Evolutionary conservation across 768 basidiomycete species (phyloP).

Genomic region (Leucocoprinus leucothites): DNA sequence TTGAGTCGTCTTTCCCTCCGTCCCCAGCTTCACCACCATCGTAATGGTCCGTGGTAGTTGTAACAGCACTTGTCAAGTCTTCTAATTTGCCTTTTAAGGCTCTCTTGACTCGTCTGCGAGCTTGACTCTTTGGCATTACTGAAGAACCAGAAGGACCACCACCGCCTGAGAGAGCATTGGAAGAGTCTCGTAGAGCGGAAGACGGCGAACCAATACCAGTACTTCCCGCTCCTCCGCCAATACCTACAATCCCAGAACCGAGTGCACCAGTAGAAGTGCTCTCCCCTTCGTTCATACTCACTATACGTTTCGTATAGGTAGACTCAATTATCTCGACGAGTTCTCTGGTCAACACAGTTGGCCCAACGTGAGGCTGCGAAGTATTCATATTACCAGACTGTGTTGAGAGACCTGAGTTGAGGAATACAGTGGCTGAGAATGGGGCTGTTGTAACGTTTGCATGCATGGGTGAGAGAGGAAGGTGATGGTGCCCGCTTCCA

Average conservation of each 20-base stretch:
- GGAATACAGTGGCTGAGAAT: slow-evolving; percentile 12
- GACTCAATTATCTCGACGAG: slow-evolving; percentile 44
- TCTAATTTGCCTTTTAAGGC: slow-evolving; percentile 61
- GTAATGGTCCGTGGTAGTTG: slow-evolving; percentile 12
- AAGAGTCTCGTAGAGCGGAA: background rate
- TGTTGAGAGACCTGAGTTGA: background rate
- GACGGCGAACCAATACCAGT: background rate
- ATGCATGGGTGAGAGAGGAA: slow-evolving; percentile 18
- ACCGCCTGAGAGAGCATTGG: too few relatives aligned
- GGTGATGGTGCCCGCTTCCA: slow-evolving; percentile 1
- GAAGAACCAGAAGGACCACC: background rate
- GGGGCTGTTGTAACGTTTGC: slow-evolving; percentile 16
- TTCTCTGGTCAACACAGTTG: slow-evolving; percentile 36
- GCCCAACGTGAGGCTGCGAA: slow-evolving; percentile 16
- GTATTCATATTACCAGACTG: slow-evolving; percentile 5
- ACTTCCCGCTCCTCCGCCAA: background rate
- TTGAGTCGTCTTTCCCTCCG: slow-evolving; percentile 25
- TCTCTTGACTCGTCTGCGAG: slow-evolving; percentile 59
- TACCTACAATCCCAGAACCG: background rate
- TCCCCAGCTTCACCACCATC: slow-evolving; percentile 21
- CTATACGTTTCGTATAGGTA: slow-evolving; percentile 38
- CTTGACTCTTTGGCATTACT: slow-evolving; percentile 24
- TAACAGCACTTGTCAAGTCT: slow-evolving; percentile 33
- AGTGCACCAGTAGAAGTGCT: background rate
- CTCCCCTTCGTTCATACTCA: slow-evolving; percentile 6